These are phyloP conservation scores for Pythium scleroteichum DNA, from an alignment of 352 stramenopile species.

Conservation along the genomic window DNA sequence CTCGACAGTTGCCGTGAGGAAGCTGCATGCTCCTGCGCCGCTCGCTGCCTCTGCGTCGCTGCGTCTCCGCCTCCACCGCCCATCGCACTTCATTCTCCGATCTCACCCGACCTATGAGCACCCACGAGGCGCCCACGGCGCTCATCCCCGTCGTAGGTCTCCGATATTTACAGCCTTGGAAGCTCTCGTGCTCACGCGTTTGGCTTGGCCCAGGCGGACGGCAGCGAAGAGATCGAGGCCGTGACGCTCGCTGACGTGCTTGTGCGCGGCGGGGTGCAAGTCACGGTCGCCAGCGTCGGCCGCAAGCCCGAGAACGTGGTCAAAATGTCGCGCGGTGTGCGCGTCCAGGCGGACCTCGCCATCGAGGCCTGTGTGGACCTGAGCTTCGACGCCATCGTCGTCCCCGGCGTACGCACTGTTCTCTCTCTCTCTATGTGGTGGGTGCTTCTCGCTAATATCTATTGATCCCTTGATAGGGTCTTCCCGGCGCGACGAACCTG, in stretches of 20 bases:
- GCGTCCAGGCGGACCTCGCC: conserved; percentile 62
- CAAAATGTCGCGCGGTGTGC: conserved; percentile 71
- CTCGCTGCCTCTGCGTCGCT: neutral
- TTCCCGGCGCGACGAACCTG: conserved; percentile 67
- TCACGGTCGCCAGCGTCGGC: conserved; percentile 66
- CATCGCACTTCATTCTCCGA: neutral
- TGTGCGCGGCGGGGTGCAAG: conserved; percentile 59
- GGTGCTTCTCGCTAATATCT: too few species aligned
- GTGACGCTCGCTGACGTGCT: conserved; percentile 75
- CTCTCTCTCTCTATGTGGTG: neutral
- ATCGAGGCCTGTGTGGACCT: conserved; percentile 63
- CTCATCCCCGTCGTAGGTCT: conserved; percentile 14
- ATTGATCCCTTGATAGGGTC: too few species aligned
- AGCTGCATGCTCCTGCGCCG: conserved; percentile 4
- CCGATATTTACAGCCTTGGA: neutral
- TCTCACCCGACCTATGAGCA: conserved; percentile 9
- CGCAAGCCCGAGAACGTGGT: conserved; percentile 64
- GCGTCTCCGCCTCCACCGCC: too few species aligned
- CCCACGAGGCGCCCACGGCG: conserved; percentile 13
- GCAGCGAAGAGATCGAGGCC: conserved; percentile 82
- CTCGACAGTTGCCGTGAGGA: neutral
- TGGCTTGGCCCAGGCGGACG: conserved; percentile 54
- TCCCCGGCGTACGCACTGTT: conserved; percentile 47
- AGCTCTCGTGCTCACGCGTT: neutral
- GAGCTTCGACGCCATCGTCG: conserved; percentile 66